Conservation (phyloP, 108 stramenopile species). For the Fistulifera pelliculosa region DNA sequence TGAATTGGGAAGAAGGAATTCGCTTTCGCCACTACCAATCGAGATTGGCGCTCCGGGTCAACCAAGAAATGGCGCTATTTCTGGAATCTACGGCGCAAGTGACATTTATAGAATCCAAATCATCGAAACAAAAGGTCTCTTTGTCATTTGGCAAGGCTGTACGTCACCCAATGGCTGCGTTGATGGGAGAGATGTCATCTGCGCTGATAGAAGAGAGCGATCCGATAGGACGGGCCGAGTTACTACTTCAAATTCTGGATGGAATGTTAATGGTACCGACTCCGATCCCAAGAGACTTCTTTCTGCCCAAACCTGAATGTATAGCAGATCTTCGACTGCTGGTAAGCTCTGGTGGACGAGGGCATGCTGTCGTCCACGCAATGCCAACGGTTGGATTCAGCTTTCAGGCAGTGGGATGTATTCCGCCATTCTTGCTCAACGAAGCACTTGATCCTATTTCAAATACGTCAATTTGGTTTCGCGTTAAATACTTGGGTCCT, state of each 20-base stretch:
- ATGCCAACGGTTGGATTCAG: constrained; percentile 7
- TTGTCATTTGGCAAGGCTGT: neutral
- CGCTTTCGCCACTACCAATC: constrained; percentile 27
- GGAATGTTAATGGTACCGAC: constrained; percentile 25
- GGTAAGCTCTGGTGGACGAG: constrained; percentile 3
- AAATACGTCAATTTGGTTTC: constrained; percentile 22
- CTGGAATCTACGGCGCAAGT: constrained; percentile 5
- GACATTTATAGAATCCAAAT: constrained; percentile 14
- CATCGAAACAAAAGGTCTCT: neutral
- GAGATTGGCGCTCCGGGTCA: constrained; percentile 19
- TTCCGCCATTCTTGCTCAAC: constrained; percentile 14
- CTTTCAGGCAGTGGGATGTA: constrained; percentile 21
- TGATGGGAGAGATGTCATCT: neutral
- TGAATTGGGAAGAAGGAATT: constrained; percentile 30
- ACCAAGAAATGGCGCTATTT: constrained; percentile 24
- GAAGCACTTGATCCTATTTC: constrained; percentile 18
- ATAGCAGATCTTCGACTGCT: constrained; percentile 17
- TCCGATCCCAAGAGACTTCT: constrained; percentile 30
- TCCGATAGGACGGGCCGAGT: constrained; percentile 33
- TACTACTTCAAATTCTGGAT: constrained; percentile 34
- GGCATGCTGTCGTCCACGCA: constrained; percentile 11
- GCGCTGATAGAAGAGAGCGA: neutral
- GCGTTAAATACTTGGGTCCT: constrained; percentile 8
- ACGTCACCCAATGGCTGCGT: neutral
- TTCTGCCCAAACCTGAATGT: constrained; percentile 7